Conservation (phyloP, 2,329 filamentous ascomycete genomes). For the Canariomyces notabilis region DNA sequence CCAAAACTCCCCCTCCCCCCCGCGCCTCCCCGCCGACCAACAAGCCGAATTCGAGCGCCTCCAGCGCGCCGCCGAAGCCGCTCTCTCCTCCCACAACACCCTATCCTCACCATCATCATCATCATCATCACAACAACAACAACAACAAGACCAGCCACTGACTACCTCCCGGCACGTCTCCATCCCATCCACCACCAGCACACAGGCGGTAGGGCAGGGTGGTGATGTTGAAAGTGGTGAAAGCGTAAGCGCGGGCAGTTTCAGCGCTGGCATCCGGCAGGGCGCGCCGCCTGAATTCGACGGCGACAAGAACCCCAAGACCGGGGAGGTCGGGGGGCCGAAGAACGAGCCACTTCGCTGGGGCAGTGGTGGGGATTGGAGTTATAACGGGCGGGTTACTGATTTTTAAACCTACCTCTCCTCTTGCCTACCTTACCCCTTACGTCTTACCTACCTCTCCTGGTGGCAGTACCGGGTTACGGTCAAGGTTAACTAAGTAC, state of each 20-base stretch:
- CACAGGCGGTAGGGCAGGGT: slow-evolving; percentile 28
- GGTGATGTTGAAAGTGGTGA: too few relatives aligned
- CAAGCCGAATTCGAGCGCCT: slow-evolving; percentile 88
- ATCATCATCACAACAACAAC: slow-evolving; percentile 19
- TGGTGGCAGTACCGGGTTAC: too few relatives aligned
- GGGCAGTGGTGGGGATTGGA: slow-evolving; percentile 75
- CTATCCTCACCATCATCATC: slow-evolving; percentile 14
- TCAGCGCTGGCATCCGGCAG: slow-evolving; percentile 59
- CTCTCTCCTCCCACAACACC: slow-evolving; percentile 36
- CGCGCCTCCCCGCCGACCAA: slow-evolving; percentile 79
- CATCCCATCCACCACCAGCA: slow-evolving; percentile 9
- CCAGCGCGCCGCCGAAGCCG: slow-evolving; percentile 56
- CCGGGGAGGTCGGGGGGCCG: slow-evolving; percentile 90
- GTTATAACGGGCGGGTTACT: slow-evolving; percentile 89
- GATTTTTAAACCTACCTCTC: slow-evolving; percentile 56
- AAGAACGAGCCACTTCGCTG: slow-evolving; percentile 95
- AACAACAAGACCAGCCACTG: slow-evolving; percentile 13
- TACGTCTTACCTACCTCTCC: too few relatives aligned
- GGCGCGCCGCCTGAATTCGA: slow-evolving; percentile 89
- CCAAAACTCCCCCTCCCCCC: slow-evolving; percentile 64
- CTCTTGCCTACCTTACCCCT: too few relatives aligned
- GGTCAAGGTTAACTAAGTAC: too few relatives aligned
- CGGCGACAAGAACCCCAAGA: slow-evolving; percentile 86
- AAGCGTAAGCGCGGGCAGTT: slow-evolving; percentile 17
- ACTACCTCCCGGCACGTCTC: slow-evolving; percentile 28